Base-by-base conservation (phyloP, 192 early-diverging fungal genomes). In the Coemansia sp. region DNA sequence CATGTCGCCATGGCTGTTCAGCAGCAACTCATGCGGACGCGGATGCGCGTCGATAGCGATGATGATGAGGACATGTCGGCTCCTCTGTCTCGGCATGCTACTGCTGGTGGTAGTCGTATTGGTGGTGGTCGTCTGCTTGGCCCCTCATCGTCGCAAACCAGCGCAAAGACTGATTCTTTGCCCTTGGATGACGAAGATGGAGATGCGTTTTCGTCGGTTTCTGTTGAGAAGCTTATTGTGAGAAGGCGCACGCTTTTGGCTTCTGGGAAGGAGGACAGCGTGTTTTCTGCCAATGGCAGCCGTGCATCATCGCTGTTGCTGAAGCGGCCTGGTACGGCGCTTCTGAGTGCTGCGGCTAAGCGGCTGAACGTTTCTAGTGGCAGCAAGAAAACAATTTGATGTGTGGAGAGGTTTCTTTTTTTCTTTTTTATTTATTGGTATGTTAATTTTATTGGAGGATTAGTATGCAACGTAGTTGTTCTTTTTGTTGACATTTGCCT, bases 151-250 rank as follows among this genome's bases (percentile, higher is more conserved):
- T 46, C 56, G 65, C 71, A 62, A 51, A 6, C 32, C 3, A 59
- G 64, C 39, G 27, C 39, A 2, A n/a, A 35, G 27, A 47, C 19
- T 25, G 20, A 19, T 15, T 37, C 36, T 1, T 6, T 40, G 51
- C 25, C 40, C 22, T 27, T 36, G 14, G 65, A 66, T 24, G 54
- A 29, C 25, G 3, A 60, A 42, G 72, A 59, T 25, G 68, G 63
- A 7, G 73, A 53, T 22, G 39, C 64, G 47, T 74, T 74, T 39
- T 40, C 53, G 22, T 37, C 71, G n/a, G 68, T 80, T n/a, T 36
- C 71, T 4, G 65, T 81, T n/a, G 78, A 74, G 58, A 61, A 59
- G 51, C 69, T 81, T 22, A 81, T 81, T 54, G 73, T 81, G 2
- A 64, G 78, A 1, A 68, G 78, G 38, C 57, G 49, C 36, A 71